Conservation (phyloP, 129 eudicot species). For the Flaveria sonorensis region DNA sequence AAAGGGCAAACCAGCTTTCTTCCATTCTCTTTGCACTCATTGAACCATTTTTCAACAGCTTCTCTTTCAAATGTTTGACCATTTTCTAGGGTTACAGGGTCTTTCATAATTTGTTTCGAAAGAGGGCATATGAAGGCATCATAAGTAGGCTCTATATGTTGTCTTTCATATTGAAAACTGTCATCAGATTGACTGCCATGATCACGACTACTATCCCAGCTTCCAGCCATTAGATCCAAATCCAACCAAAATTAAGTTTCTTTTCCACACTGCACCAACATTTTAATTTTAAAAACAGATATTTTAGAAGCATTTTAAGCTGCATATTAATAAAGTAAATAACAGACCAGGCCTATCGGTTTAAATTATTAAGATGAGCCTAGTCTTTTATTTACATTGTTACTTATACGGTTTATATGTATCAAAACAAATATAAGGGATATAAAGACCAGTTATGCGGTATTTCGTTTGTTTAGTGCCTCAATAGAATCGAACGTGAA, state of each 20-base stretch:
- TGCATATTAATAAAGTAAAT: background rate
- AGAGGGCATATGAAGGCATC: slow-evolving; percentile 88
- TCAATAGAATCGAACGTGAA: too few relatives aligned
- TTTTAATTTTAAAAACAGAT: background rate
- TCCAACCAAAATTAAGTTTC: background rate
- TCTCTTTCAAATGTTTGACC: slow-evolving; percentile 86
- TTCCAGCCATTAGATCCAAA: slow-evolving; percentile 60
- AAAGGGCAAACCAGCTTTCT: slow-evolving; percentile 69
- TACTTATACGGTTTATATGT: background rate
- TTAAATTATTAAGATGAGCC: background rate
- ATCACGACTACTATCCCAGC: slow-evolving; percentile 66
- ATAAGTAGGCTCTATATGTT: slow-evolving; percentile 71
- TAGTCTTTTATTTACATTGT: background rate
- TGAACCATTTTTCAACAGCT: slow-evolving; percentile 93
- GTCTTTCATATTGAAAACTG: slow-evolving; percentile 69
- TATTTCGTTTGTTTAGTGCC: too few relatives aligned
- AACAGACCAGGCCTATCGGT: background rate
- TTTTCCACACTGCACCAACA: slow-evolving; percentile 11
- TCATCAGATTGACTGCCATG: slow-evolving; percentile 71
- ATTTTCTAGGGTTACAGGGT: slow-evolving; percentile 78
- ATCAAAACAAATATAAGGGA: background rate
- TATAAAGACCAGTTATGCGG: background rate
- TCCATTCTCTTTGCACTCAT: slow-evolving; percentile 69
- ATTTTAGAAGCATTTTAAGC: background rate
- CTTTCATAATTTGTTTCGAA: slow-evolving; percentile 85